Evolutionary conservation across 1,139 yeast genomes (phyloP), one percentile per base, ranked within the genome.

Genomic region (Yamadazyma songkhlaensis): DNA sequence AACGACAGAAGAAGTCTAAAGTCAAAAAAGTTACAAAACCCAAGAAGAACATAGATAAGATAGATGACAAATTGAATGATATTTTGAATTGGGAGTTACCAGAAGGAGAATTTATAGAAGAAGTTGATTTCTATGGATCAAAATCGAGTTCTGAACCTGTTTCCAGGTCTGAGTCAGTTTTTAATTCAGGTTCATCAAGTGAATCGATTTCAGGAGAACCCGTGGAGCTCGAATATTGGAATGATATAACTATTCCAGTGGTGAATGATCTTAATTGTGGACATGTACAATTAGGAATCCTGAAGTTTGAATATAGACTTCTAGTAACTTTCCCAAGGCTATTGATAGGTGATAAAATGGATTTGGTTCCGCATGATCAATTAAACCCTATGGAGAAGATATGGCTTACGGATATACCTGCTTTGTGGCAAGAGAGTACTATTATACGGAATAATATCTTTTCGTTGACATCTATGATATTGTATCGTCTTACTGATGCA

Each of bases 281-380:
- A 4, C n/a, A 32, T 13, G 11, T 23, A 11, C 62, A 58, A 25
- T 40, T 65, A 29, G 46, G 53, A 2, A 46, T 66, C 12, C 45
- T 62, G 17, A 50, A 46, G 15, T 64, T 64, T 39, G 71, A 66
- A 41, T 48, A 54, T 24, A 50, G 64, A 25, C 54, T 65, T 29
- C 40, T 64, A 20, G 48, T 10, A 6, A 32, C 34, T 14, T 38
- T 38, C 25, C 40, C 40, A 7, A n/a, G 15, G 9, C 12, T 38
- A 6, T 31, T 30, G 6, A 6, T 38, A 8, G 37, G 37, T 23
- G 31, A 15, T 11, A 9, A 9, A 25, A 23, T 10, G 3, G 24
- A 11, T 32, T 25, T n/a, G 13, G 32, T 15, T 6, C 42, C 42
- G 1, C 21, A 31, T 10, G 31, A 34, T 17, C 15, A 25, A 25